These are phyloP conservation scores for Trichosporon asahii DNA, from an alignment of 1,284 basidiomycete genomes.

Conservation along the genomic window DNA sequence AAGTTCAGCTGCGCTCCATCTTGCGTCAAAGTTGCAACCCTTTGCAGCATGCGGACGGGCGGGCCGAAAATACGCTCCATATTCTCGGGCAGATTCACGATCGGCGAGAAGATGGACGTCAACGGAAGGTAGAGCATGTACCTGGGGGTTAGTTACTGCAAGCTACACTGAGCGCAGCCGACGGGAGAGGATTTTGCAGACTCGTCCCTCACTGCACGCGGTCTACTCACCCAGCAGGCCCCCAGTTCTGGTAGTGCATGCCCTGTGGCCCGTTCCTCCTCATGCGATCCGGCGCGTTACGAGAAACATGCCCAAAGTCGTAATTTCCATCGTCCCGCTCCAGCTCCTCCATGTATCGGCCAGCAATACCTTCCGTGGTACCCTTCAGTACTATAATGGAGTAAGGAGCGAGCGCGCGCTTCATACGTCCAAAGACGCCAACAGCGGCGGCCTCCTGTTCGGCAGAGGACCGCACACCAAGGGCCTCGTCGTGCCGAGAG, in stretches of 20 bases:
- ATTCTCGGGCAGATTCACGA: conserved; percentile 28
- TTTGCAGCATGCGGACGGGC: conserved; percentile 27
- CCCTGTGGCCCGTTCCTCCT: conserved; percentile 21
- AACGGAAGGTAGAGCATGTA: conserved; percentile 40
- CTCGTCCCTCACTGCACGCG: background rate
- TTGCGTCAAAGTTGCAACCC: conserved; percentile 31
- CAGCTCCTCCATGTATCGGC: conserved; percentile 49
- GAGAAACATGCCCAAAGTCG: conserved; percentile 39
- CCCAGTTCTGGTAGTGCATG: conserved; percentile 41
- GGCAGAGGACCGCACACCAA: background rate
- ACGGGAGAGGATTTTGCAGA: background rate
- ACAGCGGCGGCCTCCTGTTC: background rate
- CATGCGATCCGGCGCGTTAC: conserved; percentile 22
- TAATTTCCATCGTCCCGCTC: conserved; percentile 43
- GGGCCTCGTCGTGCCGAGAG: background rate
- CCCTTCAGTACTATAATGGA: conserved; percentile 44
- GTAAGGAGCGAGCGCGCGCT: conserved; percentile 32
- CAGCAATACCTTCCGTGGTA: conserved; percentile 43
- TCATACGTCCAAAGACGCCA: conserved; percentile 33
- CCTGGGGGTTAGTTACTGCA: conserved; percentile 23
- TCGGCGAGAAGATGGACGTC: conserved; percentile 36
- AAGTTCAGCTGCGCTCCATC: conserved; percentile 34
- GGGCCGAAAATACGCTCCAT: conserved; percentile 31
- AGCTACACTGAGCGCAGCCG: no score
- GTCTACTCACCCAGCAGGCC: conserved; percentile 44